Evolutionary conservation across 202 grass and related monocot genomes (phyloP), one percentile per base, ranked within the genome.

Genomic region (Brachypodium distachyon): DNA sequence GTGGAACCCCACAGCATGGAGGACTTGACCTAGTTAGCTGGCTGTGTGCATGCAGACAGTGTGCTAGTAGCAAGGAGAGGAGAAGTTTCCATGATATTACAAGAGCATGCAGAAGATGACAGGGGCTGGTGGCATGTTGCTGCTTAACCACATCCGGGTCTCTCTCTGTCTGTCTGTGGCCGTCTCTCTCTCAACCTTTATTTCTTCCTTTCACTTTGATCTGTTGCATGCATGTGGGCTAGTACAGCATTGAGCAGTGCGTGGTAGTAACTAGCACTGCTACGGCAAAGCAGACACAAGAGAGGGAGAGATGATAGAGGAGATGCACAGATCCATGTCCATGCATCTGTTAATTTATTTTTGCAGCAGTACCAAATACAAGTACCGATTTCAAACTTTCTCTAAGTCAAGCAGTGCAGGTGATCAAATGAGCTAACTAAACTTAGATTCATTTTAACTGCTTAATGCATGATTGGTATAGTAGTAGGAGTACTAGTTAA

Each of bases 61-160:
- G 62, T 39, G 12, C 3, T 19, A n/a, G n/a, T n/a, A n/a, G n/a
- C n/a, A 54, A 43, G 39, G 39, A 69, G 22, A 69, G 22, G 61
- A 80, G 70, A 84, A 62, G 76, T 80, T 74, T 70, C 81, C 86
- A 80, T 70, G 81, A n/a, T 55, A 83, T 28, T 61, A 54, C 36
- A 60, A 79, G 43, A 42, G 77, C n/a, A 69, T 43, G 29, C 25
- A 34, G 23, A 51, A 80, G 31, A 77, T n/a, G 67, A 40, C 27
- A 46, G 12, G 9, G 37, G 31, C n/a, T n/a, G 6, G n/a, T 59
- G 43, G 54, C 12, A 80, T 69, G 80, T 79, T 62, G 74, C 23
- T 27, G 40, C 53, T 74, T 83, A 68, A 77, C 50, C 39, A 55
- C 85, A 87, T 83, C 53, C 40, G 78, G 61, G 44, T 17, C 76